These are phyloP conservation scores for Nadsonia commutata DNA, from an alignment of 1,139 yeast species.

Conservation along the genomic window DNA sequence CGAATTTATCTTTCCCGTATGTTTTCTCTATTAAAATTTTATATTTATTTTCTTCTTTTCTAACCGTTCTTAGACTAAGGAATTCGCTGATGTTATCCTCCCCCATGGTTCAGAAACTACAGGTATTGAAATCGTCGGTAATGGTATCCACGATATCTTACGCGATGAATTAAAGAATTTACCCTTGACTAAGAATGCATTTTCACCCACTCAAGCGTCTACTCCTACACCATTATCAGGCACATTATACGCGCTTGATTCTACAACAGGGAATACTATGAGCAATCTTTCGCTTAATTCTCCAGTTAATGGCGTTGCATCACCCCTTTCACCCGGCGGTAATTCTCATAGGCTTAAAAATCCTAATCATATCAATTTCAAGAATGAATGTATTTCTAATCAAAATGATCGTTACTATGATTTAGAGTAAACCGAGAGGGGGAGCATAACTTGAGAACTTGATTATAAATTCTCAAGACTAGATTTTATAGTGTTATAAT, in stretches of 20 bases:
- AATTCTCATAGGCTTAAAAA: background rate
- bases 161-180: conserved; percentile 14
- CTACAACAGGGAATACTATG: too few species aligned
- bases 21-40: background rate
- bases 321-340: background rate
- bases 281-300: background rate
- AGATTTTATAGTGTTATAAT: too few species aligned
- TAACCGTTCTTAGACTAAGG: conserved; percentile 35
- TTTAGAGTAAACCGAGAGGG: background rate
- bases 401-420: background rate
- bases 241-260: too few species aligned
- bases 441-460: too few species aligned
- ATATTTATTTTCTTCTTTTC: background rate
- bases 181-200: too few species aligned
- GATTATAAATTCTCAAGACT: too few species aligned
- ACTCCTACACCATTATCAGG: too few species aligned
- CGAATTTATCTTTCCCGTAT: conserved; percentile 44
- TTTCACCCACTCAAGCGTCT: too few species aligned
- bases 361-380: background rate
- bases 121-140: conserved; percentile 58
- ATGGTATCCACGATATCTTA: conserved; percentile 43
- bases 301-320: background rate
- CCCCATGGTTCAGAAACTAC: conserved; percentile 51
- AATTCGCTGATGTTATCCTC: conserved; percentile 65
- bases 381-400: background rate